Conservation (phyloP, 257 asterid species). For the Nicotiana knightiana region DNA sequence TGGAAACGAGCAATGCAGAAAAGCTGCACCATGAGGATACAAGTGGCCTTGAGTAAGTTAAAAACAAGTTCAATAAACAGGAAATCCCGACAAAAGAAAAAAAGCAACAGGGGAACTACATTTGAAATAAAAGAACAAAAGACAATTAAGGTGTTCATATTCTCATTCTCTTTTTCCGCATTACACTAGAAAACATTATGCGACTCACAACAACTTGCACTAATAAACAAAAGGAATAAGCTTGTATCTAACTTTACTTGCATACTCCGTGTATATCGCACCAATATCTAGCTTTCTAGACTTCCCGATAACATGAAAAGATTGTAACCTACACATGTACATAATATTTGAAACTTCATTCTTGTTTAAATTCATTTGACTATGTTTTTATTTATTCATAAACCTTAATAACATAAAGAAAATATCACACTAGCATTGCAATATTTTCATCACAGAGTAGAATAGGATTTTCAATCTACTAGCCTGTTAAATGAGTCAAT, state of each 20-base stretch:
- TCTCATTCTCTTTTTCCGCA: neutral
- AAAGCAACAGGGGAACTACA: neutral
- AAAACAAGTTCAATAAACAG: neutral
- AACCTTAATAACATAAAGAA: no score
- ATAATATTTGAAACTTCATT: no score
- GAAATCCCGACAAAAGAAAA: neutral
- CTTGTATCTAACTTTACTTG: slow-evolving; percentile 61
- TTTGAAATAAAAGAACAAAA: neutral
- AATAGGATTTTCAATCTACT: no score
- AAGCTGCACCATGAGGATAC: neutral
- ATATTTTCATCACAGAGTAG: no score
- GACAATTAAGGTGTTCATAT: neutral
- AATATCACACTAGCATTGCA: no score
- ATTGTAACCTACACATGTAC: no score
- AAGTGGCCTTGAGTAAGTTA: neutral
- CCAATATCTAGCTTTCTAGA: slow-evolving; percentile 20
- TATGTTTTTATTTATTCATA: no score
- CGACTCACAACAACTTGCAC: slow-evolving; percentile 12
- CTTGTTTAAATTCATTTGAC: no score
- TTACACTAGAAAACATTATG: neutral
- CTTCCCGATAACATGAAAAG: no score
- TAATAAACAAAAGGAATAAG: slow-evolving; percentile 81
- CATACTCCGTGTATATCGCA: slow-evolving; percentile 56
- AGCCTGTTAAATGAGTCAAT: no score
- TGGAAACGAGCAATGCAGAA: neutral